These are phyloP conservation scores for Gremmenia infestans DNA, from an alignment of 2,329 filamentous ascomycete species.

Conservation along the genomic window DNA sequence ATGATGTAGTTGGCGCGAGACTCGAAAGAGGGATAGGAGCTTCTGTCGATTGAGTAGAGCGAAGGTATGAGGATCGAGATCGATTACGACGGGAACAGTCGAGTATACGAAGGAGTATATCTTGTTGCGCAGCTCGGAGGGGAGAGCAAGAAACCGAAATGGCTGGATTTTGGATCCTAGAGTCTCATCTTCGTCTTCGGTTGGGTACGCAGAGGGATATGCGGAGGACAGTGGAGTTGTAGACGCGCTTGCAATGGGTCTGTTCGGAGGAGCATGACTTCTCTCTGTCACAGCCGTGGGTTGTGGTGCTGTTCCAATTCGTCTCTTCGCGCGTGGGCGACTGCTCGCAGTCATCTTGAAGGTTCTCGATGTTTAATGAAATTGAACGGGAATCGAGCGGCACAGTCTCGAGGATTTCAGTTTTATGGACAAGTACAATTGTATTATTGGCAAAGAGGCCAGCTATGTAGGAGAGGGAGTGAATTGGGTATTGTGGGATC, in stretches of 20 bases:
- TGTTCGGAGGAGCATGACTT: not conserved
- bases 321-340: not conserved
- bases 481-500: not conserved
- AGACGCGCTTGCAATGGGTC: conserved; percentile 4
- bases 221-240: conserved; percentile 20
- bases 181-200: conserved; percentile 12
- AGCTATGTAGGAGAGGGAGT: conserved; percentile 1
- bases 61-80: conserved; percentile 63
- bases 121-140: conserved; percentile 63
- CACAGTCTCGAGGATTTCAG: not conserved
- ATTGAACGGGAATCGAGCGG: not conserved
- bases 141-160: conserved; percentile 63
- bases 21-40: conserved; percentile 52
- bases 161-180: conserved; percentile 30
- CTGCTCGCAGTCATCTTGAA: not conserved
- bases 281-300: not conserved
- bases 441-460: conserved; percentile 13
- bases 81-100: conserved; percentile 49
- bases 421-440: conserved; percentile 7
- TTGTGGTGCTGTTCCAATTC: not conserved
- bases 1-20: conserved; percentile 53
- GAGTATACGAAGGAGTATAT: conserved; percentile 63
- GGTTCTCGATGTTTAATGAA: not conserved
- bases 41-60: conserved; percentile 52
- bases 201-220: conserved; percentile 24